Base-by-base conservation (phyloP, 129 eudicot species). In the Apium graveolens region DNA sequence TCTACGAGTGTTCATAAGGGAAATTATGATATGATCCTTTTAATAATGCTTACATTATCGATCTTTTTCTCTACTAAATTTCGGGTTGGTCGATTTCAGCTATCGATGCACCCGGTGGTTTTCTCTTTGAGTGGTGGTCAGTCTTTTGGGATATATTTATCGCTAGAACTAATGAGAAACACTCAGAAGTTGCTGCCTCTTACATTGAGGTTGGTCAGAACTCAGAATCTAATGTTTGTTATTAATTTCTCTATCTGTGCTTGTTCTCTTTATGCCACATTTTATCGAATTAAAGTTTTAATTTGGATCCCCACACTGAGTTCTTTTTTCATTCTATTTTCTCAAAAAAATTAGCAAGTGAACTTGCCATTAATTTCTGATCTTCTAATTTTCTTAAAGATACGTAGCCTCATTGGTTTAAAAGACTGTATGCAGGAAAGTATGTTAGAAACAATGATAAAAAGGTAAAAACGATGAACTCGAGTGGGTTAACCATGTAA, bases 101-200 rank as follows among this genome's bases (percentile, higher is more conserved):
- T 27, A 84, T 84, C n/a, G 84, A 84, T 31, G 87, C 87, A 45
- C 87, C 84, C 8, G 87, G 85, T 37, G 85, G 85, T 26, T 77
- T 77, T 77, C 80, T 77, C 53, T 77, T 77, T 16, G 85, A 82
- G 73, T 82, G 85, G 85, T 78, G 85, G 85, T 82, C 85, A 6
- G 85, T 82, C 8, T 82, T 82, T 82, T 82, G 85, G 85, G 85
- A 84, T 73, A 84, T 84, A 48, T 84, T 84, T 74, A 84, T 84
- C 70, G 84, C 87, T 45, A 80, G 84, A 70, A 84, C 87, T 35
- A 84, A 84, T 81, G 87, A 84, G 41, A 84, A 84, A 71, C 87
- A 84, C 77, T 84, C 87, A 2, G 84, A 80, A 41, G 82, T 79
- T 27, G 87, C 87, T 7, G 87, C 84, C 4, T 80, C 84, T 14